Evolutionary conservation across 2,329 filamentous ascomycete species (phyloP).

Genomic region (Leptoxyphium fumago): DNA sequence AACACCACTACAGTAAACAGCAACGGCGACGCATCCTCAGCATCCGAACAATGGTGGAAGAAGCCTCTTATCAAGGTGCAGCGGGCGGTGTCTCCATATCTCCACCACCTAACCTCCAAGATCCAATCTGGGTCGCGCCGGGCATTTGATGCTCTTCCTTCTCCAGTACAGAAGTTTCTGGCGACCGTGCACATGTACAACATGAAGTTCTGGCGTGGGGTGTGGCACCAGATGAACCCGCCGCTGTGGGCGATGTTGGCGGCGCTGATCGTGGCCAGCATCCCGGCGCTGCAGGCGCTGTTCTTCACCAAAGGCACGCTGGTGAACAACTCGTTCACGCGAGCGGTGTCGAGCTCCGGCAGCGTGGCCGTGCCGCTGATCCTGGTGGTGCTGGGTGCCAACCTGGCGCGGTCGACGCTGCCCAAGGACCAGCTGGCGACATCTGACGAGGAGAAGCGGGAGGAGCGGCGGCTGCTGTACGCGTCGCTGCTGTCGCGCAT

Average conservation of each 20-base stretch:
- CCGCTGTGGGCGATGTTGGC: slow-evolving; percentile 93
- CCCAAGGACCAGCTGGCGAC: slow-evolving; percentile 47
- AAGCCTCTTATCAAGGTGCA: slow-evolving; percentile 10
- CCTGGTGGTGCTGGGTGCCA: slow-evolving; percentile 85
- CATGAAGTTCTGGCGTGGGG: slow-evolving; percentile 44
- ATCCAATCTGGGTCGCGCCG: slow-evolving; percentile 20
- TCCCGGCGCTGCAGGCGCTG: slow-evolving; percentile 64
- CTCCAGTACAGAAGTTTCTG: slow-evolving; percentile 36
- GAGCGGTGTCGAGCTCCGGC: slow-evolving; percentile 70
- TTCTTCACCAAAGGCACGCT: slow-evolving; percentile 88
- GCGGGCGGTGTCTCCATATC: slow-evolving; percentile 8
- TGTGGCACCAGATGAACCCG: slow-evolving; percentile 96
- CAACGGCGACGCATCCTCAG: slow-evolving; percentile 1
- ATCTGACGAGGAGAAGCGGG: slow-evolving; percentile 54
- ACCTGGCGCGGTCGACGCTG: slow-evolving; percentile 81
- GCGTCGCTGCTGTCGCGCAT: slow-evolving; percentile 80
- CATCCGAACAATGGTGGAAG: slow-evolving; percentile 11
- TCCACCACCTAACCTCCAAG: slow-evolving; percentile 12
- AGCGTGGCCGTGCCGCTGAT: slow-evolving; percentile 91
- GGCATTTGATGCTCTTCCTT: slow-evolving; percentile 37
- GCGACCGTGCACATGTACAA: slow-evolving; percentile 26
- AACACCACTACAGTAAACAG: slow-evolving; percentile 4
- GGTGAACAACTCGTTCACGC: slow-evolving; percentile 81
- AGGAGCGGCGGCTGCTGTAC: slow-evolving; percentile 64
- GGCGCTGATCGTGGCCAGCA: slow-evolving; percentile 79